Base-by-base conservation (phyloP, 257 asterid genomes). In the Handroanthus guayacan region DNA sequence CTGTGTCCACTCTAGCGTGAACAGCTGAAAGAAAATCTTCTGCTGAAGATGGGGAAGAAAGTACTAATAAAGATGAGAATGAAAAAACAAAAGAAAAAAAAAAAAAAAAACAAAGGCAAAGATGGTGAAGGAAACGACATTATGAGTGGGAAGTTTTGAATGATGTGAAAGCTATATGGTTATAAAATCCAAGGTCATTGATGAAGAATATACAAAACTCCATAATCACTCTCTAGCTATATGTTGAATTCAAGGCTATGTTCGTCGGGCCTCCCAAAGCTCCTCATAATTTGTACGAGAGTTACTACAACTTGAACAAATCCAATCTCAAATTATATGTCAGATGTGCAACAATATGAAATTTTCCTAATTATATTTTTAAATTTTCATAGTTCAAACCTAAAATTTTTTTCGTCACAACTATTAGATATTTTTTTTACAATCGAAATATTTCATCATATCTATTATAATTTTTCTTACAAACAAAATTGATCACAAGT, bases 211-310 rank as follows among this genome's bases (percentile, higher is more conserved):
- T 57, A 79, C 84, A 0, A 91, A 88, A 75, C 91, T 93, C 81
- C 91, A n/a, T n/a, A n/a, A 93, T 82, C 98, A 87, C 84, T 83
- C 98, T 58, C 82, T 93, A 70, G 84, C 98, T 56, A 93, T 97
- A 93, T 85, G 98, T 93, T 45, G 98, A 93, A 69, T 93, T 93
- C 91, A 93, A 87, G 88, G 97, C 97, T 65, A 85, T 91, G 65
- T 86, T 93, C 65, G 91, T 86, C 71, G 93, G 90, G 72, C 98
- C 97, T 20, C 98, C 97, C 56, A 93, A 93, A 90, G 98, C 98
- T 47, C 98, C 98, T 67, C 87, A 84, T 2, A 97, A 93, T 86
- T 82, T 91, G 87, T 93, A 93, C 12, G 98, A 93, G 90, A 89
- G 95, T 81, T 93, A 93, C 82, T 93, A 93, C 74, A 93, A 91